phyloP scores from a whole-genome alignment of 1,284 basidiomycete genomes.

The Hortiboletus rubellus region DNA sequence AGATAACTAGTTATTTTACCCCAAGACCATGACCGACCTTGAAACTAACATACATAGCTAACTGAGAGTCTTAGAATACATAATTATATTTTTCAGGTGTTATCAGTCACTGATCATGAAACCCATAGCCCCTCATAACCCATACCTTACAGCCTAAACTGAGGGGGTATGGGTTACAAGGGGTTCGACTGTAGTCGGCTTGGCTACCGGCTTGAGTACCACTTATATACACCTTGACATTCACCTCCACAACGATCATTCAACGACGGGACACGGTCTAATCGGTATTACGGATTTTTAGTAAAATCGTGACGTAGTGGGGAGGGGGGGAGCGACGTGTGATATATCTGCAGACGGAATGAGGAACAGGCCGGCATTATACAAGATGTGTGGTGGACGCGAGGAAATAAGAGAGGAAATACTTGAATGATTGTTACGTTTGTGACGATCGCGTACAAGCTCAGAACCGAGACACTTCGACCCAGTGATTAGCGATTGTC shows the following conservation, averaged over 20 bases:
- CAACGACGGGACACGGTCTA: background rate
- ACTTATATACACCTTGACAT: too few relatives aligned
- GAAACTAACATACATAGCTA: too few relatives aligned
- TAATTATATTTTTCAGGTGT: too few relatives aligned
- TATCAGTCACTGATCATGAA: too few relatives aligned
- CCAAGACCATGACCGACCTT: too few relatives aligned
- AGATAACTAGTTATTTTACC: too few relatives aligned
- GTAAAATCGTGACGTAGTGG: background rate
- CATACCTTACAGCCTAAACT: too few relatives aligned
- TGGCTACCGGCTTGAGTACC: too few relatives aligned
- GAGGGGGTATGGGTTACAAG: too few relatives aligned
- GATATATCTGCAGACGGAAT: background rate
- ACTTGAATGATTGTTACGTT: background rate
- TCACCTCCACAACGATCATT: background rate
- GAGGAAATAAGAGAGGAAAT: background rate
- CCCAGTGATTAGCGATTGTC: background rate
- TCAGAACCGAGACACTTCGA: background rate
- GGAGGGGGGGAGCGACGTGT: background rate
- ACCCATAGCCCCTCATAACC: too few relatives aligned
- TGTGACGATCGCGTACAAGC: background rate
- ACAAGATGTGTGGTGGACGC: slow-evolving; percentile 30
- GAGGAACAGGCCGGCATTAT: slow-evolving; percentile 24
- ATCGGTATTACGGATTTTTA: background rate
- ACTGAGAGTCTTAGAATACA: too few relatives aligned
- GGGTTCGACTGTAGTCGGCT: too few relatives aligned